Evolutionary conservation across 495 filamentous ascomycete genomes (phyloP).

Genomic region (Daldinia grandis): DNA sequence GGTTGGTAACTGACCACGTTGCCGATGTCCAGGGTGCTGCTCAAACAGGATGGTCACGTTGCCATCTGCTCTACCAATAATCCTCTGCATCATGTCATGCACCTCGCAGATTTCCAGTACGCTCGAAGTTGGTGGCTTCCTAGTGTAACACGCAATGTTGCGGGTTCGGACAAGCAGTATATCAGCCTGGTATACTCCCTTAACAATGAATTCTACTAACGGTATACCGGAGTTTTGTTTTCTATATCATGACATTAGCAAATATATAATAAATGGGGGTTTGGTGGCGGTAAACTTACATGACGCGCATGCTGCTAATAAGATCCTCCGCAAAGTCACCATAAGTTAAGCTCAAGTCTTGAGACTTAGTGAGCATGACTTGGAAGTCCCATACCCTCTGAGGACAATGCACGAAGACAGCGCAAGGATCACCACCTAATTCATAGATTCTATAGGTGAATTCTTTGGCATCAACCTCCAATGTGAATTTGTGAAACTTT

Average conservation of each 20-base stretch:
- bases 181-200: slow-evolving; percentile 21
- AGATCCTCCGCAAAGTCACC: slow-evolving; percentile 45
- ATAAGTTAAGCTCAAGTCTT: slow-evolving; percentile 38
- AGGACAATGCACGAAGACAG: slow-evolving; percentile 53
- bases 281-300: slow-evolving; percentile 43
- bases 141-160: slow-evolving; percentile 37
- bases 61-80: not conserved
- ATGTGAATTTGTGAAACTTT: slow-evolving; percentile 47
- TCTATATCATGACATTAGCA: slow-evolving; percentile 24
- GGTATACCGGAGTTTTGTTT: slow-evolving; percentile 15
- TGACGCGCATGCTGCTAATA: slow-evolving; percentile 46
- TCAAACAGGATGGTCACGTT: not conserved
- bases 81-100: slow-evolving; percentile 43
- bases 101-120: slow-evolving; percentile 55
- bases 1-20: slow-evolving; percentile 18
- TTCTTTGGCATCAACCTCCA: slow-evolving; percentile 57
- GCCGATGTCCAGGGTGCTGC: slow-evolving; percentile 4
- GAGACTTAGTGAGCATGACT: slow-evolving; percentile 39
- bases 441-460: slow-evolving; percentile 44
- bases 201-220: slow-evolving; percentile 40
- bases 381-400: slow-evolving; percentile 55
- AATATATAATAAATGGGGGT: not conserved
- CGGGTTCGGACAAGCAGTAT: slow-evolving; percentile 47
- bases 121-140: slow-evolving; percentile 20
- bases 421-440: slow-evolving; percentile 19